Evolutionary conservation across 345 rosid species (phyloP).

Genomic region (Kernera saxatilis): DNA sequence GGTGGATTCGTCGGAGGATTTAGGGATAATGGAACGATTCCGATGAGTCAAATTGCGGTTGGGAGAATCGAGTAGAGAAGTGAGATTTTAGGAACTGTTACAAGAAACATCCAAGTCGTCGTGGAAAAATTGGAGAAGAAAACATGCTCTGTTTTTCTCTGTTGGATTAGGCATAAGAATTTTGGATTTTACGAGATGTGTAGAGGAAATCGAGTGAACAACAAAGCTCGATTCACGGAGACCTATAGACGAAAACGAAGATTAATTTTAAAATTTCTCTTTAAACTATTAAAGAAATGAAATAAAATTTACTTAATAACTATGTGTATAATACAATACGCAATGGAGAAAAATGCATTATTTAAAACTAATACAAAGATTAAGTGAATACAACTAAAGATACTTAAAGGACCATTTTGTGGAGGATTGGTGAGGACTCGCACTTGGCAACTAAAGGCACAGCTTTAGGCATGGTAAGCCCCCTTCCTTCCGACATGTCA

Average conservation of each 20-base stretch:
- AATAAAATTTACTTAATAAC: background rate
- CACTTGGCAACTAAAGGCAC: constrained; percentile 24
- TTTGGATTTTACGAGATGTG: constrained; percentile 5
- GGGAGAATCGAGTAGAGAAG: constrained; percentile 42
- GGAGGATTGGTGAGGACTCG: constrained; percentile 25
- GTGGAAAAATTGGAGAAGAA: background rate
- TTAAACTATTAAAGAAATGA: background rate
- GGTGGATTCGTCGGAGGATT: constrained; percentile 42
- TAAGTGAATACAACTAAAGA: too few relatives aligned
- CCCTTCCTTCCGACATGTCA: constrained; percentile 36
- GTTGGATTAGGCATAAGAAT: constrained; percentile 12
- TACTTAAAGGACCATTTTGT: background rate
- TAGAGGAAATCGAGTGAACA: constrained; percentile 9
- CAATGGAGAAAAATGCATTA: background rate
- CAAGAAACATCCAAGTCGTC: background rate
- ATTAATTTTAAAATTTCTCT: background rate
- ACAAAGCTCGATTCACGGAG: constrained; percentile 5
- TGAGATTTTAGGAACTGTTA: background rate
- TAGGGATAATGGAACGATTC: constrained; percentile 37
- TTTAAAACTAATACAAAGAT: background rate
- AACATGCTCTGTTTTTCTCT: background rate
- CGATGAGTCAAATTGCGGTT: constrained; percentile 46
- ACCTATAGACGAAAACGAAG: background rate
- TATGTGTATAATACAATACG: background rate
- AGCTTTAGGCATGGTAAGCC: constrained; percentile 30